Evolutionary conservation across 306 rosid genomes (phyloP), one percentile per base, ranked within the genome.

Genomic region (Cucurbita pepo): DNA sequence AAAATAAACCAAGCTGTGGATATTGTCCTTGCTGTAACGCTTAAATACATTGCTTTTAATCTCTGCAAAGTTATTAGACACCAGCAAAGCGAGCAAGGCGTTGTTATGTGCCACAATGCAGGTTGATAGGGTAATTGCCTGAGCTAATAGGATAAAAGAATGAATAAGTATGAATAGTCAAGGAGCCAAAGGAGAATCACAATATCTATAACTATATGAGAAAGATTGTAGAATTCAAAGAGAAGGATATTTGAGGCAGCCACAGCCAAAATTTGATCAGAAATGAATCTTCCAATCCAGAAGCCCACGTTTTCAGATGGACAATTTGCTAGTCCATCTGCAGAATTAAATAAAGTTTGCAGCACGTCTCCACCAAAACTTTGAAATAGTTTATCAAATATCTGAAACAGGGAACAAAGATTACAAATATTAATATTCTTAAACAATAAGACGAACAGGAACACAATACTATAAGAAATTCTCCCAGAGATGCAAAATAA

Each of bases 101-200:
- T 94, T 94, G 77, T 94, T 94, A 87, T 91, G 99, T 75, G 99
- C 96, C 75, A 91, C 97, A 52, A 94, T 91, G 81, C 96, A 91
- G 60, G 99, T 94, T 52, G 99, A 94, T 51, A 94, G 79, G 79
- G 99, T 94, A 79, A 94, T 94, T 62, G 99, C 99, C 91, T 94
- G 99, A 87, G 91, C 99, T 91, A 94, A 82, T 77, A 94, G 84
- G 86, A 94, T 79, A 77, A 94, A 94, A 67, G 97, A 88, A 89
- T 94, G 99, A 86, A 81, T 72, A 76, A 94, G 95, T 94, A 82
- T 15, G 71, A 41, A 75, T 56, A 47, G 99, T 94, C 74, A 89
- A 91, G 97, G 99, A 91, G 77, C 75, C 86, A 78, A 78, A 81
- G 45, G 50, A 56, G 81, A 69, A 55, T 6, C 22, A 37, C 4